Conservation (phyloP, 495 filamentous ascomycete species). For the Chaetomidium leptoderma region DNA sequence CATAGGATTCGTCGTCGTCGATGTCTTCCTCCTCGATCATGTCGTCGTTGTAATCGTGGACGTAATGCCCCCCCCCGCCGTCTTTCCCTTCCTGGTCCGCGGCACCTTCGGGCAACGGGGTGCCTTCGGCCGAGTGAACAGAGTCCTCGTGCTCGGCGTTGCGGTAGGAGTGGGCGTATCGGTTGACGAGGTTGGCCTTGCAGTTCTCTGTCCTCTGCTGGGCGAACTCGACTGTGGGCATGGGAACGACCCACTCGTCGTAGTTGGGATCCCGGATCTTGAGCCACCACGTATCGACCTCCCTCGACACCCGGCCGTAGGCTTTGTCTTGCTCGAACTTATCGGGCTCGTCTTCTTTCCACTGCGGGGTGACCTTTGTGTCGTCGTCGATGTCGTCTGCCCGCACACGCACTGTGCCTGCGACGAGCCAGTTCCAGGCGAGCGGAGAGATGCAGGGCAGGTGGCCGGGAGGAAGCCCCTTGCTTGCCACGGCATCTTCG, state of each 20-base stretch:
- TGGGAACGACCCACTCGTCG: conserved; percentile 49
- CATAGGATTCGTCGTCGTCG: conserved; percentile 75
- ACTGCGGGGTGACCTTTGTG: conserved; percentile 34
- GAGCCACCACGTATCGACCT: conserved; percentile 56
- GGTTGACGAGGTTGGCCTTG: conserved; percentile 45
- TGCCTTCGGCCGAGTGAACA: conserved; percentile 35
- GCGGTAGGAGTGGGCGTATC: conserved; percentile 44
- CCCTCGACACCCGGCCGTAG: conserved; percentile 53
- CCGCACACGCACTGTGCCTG: conserved; percentile 27
- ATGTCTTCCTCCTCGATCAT: conserved; percentile 66
- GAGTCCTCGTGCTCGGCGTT: conserved; percentile 66
- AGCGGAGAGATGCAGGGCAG: conserved; percentile 36
- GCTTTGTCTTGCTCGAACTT: conserved; percentile 49
- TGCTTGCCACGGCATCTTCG: conserved; percentile 27
- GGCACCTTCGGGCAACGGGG: conserved; percentile 42
- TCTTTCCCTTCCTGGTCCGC: conserved; percentile 49
- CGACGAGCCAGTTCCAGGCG: conserved; percentile 42
- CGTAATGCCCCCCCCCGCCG: conserved; percentile 31
- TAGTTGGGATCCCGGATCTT: conserved; percentile 51
- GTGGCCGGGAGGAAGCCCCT: conserved; percentile 32
- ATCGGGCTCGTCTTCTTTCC: conserved; percentile 43
- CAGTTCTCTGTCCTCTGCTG: conserved; percentile 46
- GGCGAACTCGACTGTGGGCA: conserved; percentile 50
- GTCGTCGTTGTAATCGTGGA: conserved; percentile 45
- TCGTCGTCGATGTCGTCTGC: conserved; percentile 32